These are phyloP conservation scores for Amanita phalloides DNA, from an alignment of 768 basidiomycete species.

Conservation along the genomic window DNA sequence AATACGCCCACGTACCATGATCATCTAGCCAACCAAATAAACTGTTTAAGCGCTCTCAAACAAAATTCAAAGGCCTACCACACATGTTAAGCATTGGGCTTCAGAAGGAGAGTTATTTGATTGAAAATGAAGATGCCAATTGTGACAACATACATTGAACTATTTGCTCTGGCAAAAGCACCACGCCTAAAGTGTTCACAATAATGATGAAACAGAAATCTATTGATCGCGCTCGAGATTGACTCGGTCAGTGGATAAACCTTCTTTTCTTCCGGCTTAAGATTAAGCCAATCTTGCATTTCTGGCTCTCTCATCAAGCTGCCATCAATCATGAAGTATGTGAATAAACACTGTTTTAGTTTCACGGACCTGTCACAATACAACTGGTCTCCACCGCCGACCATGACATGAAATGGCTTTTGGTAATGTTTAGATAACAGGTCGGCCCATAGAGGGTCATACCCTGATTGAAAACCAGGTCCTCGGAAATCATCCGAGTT, in stretches of 20 bases:
- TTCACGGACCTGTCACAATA: conserved; percentile 67
- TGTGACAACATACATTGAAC: conserved; percentile 60
- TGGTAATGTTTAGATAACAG: conserved; percentile 74
- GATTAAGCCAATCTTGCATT: conserved; percentile 73
- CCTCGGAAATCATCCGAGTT: conserved; percentile 82
- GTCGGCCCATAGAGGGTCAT: conserved; percentile 92
- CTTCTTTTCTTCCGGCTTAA: conserved; percentile 50
- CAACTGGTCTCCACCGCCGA: conserved; percentile 91
- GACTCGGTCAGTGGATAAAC: conserved; percentile 53
- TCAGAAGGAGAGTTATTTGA: neutral
- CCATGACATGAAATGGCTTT: conserved; percentile 79
- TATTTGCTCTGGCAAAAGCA: conserved; percentile 85
- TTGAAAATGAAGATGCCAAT: conserved; percentile 2
- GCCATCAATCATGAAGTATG: neutral
- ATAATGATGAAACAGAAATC: conserved; percentile 89
- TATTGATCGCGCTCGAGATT: conserved; percentile 67
- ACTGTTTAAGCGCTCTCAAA: neutral
- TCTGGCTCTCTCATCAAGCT: conserved; percentile 83
- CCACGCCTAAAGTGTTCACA: conserved; percentile 79
- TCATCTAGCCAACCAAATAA: conserved; percentile 44
- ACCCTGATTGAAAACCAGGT: conserved; percentile 70
- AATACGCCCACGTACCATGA: conserved; percentile 44
- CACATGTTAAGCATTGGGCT: conserved; percentile 87
- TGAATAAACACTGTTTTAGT: neutral
- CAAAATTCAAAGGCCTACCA: conserved; percentile 31